A percentile compares a stretch with the other conserved stretches of the same genome.
These are phyloP conservation scores for Phytophthora litchii DNA, from an alignment of 352 stramenopile species.

Conservation along the genomic window DNA sequence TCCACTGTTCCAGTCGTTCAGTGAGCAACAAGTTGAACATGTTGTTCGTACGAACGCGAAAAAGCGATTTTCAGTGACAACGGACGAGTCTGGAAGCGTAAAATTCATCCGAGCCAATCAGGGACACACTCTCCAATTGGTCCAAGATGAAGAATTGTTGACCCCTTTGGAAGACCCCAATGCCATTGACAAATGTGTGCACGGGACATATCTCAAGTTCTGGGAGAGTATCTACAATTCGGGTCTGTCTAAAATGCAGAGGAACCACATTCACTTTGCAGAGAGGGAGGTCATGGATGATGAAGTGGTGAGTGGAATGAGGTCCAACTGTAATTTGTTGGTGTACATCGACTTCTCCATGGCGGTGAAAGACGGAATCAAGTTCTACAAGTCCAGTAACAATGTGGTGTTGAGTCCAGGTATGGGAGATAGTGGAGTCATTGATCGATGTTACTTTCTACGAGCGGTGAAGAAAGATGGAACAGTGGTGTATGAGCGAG, in stretches of 20 bases:
- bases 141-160: constrained; percentile 77
- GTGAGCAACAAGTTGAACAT: constrained; percentile 61
- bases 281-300: constrained; percentile 49
- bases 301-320: constrained; percentile 83
- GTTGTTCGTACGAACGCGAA: constrained; percentile 75
- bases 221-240: constrained; percentile 68
- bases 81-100: constrained; percentile 38
- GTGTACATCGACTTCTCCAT: constrained; percentile 71
- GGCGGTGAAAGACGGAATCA: constrained; percentile 71
- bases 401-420: constrained; percentile 83
- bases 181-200: constrained; percentile 63
- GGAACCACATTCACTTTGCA: constrained; percentile 90
- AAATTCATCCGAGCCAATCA: constrained; percentile 86
- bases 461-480: constrained; percentile 59
- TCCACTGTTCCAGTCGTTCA: constrained; percentile 59
- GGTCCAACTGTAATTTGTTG: constrained; percentile 69
- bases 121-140: constrained; percentile 69
- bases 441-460: constrained; percentile 67
- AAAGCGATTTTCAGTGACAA: constrained; percentile 77
- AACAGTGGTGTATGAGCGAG: constrained; percentile 55
- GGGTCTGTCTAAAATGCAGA: constrained; percentile 77
- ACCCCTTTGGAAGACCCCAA: constrained; percentile 56
- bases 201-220: constrained; percentile 76
- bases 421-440: constrained; percentile 47
- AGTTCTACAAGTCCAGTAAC: constrained; percentile 87